Base-by-base conservation (phyloP, 495 filamentous ascomycete species). In the Penicillium odoratum region DNA sequence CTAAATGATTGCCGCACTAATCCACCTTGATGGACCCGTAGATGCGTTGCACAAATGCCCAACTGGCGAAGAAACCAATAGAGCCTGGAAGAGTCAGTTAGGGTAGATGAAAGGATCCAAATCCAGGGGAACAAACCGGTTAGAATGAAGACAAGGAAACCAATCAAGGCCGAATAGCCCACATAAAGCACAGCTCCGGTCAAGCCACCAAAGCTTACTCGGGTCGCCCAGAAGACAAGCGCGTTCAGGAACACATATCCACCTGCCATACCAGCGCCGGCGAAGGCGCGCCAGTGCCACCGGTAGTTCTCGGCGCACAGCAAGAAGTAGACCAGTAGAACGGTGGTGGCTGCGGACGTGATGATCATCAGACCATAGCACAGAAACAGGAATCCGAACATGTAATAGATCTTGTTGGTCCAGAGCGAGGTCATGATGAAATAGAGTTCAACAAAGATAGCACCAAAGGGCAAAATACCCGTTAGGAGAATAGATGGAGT, bases 391-490 rank as follows among this genome's bases (percentile, higher is more conserved):
- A 98, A 98, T 30, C 94, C 94, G 63, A 98, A 98, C 94, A 98
- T 98, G 79, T 98, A 98, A 79, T 98, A 98, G 55, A 98, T 91
- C 78, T 93, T 93, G 79, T 85, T 90, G 72, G 92, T 93, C 94
- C 94, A 98, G 67, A 98, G 91, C 9, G 88, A 92, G 74, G 86
- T 93, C 90, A 97, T 94, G 76, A 98, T 97, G 74, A 96, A 97
- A 82, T 94, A 96, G 13, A 98, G 85, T 73, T 98, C 95, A 42
- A 98, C 91, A 59, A 96, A 96, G 74, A 98, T 97, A 46, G 94
- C 92, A 46, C 88, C 91, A 63, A 98, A 98, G 10, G 95, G 95
- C 13, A 97, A 80, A 50, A 97, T 85, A 33, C 94, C 95, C 21
- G 92, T 93, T 28, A 96, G 79, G 28, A 96, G 80, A 81, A 96